Percentiles rank a stretch among this genome's conserved stretches.
phyloP scores from a whole-genome alignment of 768 basidiomycete species.

The Pisolithus microcarpus region DNA sequence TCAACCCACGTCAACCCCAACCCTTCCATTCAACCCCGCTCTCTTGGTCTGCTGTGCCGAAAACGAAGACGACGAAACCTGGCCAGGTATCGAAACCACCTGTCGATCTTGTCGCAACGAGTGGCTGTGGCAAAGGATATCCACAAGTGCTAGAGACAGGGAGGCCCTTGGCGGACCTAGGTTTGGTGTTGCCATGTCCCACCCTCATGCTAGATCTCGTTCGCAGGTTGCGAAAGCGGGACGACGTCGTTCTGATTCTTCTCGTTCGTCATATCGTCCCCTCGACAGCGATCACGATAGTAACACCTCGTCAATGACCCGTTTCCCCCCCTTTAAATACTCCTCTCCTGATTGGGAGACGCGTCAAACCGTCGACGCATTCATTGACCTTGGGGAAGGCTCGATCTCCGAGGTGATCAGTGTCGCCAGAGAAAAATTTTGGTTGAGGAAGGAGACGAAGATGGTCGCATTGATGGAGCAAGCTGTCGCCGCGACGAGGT shows the following conservation, averaged over 20 bases:
- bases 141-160: constrained; percentile 39
- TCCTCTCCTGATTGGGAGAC: constrained; percentile 55
- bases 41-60: constrained; percentile 46
- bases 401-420: constrained; percentile 52
- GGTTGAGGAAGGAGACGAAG: constrained; percentile 60
- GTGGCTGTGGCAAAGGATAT: constrained; percentile 56
- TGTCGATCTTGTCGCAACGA: constrained; percentile 62
- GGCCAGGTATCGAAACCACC: constrained; percentile 58
- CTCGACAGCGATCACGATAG: too few species aligned
- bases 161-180: constrained; percentile 50
- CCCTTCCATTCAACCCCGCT: constrained; percentile 22
- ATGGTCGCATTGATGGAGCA: constrained; percentile 61
- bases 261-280: too few species aligned
- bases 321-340: constrained; percentile 23
- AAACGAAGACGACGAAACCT: constrained; percentile 68
- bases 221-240: too few species aligned
- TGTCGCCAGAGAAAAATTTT: constrained; percentile 62
- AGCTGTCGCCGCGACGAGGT: constrained; percentile 54
- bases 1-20: background rate
- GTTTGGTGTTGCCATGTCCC: constrained; percentile 18
- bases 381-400: constrained; percentile 68
- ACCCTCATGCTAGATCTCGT: constrained; percentile 1
- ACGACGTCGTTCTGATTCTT: too few species aligned
- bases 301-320: background rate
- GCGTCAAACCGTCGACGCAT: constrained; percentile 60